Conservation (phyloP, 306 rosid species). For the Prunus padus region DNA sequence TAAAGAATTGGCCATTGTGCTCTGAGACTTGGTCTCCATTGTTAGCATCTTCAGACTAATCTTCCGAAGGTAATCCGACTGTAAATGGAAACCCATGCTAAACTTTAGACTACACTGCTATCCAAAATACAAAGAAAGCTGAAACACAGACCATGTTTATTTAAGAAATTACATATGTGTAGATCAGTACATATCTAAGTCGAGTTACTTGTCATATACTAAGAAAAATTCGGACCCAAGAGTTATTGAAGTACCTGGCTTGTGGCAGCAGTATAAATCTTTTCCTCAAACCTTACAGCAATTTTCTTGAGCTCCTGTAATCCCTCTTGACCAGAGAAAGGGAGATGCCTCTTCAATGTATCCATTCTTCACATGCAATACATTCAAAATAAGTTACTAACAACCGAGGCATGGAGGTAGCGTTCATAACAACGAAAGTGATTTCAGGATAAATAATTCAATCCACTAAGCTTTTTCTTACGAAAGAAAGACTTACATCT, state of each 20-base stretch:
- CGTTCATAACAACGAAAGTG: not conserved
- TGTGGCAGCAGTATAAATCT: conserved; percentile 56
- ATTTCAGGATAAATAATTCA: not conserved
- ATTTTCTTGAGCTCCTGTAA: conserved; percentile 55
- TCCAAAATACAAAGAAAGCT: not conserved
- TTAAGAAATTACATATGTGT: not conserved
- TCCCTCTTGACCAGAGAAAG: conserved; percentile 59
- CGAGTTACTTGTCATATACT: not conserved
- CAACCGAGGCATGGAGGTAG: not conserved
- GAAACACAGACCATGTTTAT: not conserved
- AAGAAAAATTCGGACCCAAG: not conserved
- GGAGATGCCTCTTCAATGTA: conserved; percentile 60
- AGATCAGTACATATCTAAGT: not conserved
- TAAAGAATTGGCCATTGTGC: conserved; percentile 26
- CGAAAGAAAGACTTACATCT: conserved; percentile 35
- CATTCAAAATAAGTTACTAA: not conserved
- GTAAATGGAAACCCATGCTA: not conserved
- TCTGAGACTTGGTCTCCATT: conserved; percentile 71
- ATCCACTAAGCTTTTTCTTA: not conserved
- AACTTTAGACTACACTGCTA: not conserved
- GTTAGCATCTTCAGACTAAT: conserved; percentile 45
- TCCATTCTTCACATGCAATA: conserved; percentile 55
- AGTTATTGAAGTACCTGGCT: conserved; percentile 49
- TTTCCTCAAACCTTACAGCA: conserved; percentile 81
- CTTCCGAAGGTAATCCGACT: conserved; percentile 6